phyloP scores from a whole-genome alignment of 192 early-diverging fungal species.

The Lunasporangiospora selenospora region DNA sequence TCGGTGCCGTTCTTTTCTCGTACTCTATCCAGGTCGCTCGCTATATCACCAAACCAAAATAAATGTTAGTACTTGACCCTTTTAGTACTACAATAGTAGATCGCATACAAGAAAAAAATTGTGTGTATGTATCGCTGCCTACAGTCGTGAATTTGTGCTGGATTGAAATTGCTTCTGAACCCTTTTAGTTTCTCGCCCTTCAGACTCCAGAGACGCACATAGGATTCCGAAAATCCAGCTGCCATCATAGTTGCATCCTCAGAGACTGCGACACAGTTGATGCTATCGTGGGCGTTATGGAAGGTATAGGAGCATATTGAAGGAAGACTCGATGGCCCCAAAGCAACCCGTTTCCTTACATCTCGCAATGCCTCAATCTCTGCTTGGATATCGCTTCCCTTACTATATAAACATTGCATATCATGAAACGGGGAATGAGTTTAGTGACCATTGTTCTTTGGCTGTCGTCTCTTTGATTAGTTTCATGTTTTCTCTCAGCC shows the following conservation, averaged over 20 bases:
- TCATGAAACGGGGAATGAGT: constrained; percentile 48
- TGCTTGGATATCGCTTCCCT: constrained; percentile 79
- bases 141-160: constrained; percentile 57
- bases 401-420: constrained; percentile 57
- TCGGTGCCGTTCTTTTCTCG: constrained; percentile 67
- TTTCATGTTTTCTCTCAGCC: no score
- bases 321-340: constrained; percentile 74
- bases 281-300: constrained; percentile 88
- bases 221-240: constrained; percentile 95
- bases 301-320: constrained; percentile 96
- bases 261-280: constrained; percentile 87
- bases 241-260: constrained; percentile 84
- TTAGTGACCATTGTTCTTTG: constrained; percentile 3
- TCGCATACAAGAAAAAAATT: background rate
- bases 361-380: constrained; percentile 84
- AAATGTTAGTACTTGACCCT: no score
- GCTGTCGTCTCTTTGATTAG: no score
- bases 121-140: background rate
- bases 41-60: constrained; percentile 15
- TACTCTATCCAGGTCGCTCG: constrained; percentile 63
- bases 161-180: constrained; percentile 66
- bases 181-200: constrained; percentile 74
- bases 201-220: constrained; percentile 92
- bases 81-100: no score
- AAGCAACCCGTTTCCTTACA: constrained; percentile 70